Percentiles rank a stretch among this genome's conserved stretches.
Conservation (phyloP, 257 asterid species). For the Marsdenia floribunda region DNA sequence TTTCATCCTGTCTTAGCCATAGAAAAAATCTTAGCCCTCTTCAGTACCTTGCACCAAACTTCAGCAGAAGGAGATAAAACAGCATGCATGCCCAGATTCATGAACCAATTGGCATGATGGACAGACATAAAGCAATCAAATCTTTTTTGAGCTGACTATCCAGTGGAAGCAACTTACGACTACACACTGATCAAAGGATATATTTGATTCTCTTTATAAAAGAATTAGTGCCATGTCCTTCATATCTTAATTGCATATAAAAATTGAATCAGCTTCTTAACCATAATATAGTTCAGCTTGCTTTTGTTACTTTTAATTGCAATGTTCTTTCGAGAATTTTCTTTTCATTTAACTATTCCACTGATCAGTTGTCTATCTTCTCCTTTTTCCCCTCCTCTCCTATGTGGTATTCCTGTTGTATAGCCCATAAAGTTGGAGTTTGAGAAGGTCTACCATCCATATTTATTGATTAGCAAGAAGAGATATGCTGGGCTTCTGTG, state of each 20-base stretch:
- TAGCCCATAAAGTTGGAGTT: slow-evolving; percentile 96
- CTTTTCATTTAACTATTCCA: background rate
- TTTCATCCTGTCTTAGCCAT: background rate
- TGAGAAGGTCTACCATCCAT: slow-evolving; percentile 95
- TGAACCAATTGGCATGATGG: background rate
- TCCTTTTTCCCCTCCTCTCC: slow-evolving; percentile 3
- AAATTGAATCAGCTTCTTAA: background rate
- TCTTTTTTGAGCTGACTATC: background rate
- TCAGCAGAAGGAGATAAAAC: background rate
- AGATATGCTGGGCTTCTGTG: slow-evolving; percentile 98
- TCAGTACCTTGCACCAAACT: background rate
- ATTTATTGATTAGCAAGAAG: slow-evolving; percentile 93
- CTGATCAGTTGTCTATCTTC: background rate
- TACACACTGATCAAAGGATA: background rate
- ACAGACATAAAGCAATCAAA: background rate
- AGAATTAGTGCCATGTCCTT: background rate
- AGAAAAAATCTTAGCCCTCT: background rate
- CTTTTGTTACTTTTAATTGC: background rate
- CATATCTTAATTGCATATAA: background rate
- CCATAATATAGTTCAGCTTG: background rate
- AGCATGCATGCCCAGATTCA: background rate
- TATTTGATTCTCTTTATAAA: background rate
- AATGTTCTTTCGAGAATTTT: background rate
- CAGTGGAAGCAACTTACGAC: background rate
- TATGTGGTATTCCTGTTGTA: slow-evolving; percentile 16